Evolutionary conservation across 192 early-diverging fungal species (phyloP), one percentile per base, ranked within the genome.

Genomic region (Phlyctochytrium arcticum): DNA sequence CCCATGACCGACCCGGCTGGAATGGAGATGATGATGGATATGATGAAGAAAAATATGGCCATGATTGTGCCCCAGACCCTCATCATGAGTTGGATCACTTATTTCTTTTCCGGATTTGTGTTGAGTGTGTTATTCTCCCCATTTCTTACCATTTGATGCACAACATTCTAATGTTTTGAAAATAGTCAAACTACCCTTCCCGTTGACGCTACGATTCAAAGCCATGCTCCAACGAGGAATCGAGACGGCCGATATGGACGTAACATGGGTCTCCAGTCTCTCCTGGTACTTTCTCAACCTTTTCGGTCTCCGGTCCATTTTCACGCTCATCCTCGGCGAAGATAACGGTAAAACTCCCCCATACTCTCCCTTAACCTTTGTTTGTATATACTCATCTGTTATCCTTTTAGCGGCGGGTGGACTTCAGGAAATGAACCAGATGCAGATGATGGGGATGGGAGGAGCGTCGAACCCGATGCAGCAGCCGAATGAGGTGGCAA

Each of bases 211-310:
- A 55, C 89, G 96, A 8, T 98, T 98, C 85, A 98, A 98, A 80
- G 80, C 87, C 46, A 98, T 98, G 96, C 85, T 96, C 46, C 96
- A 98, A 80, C 87, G 90, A 39, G 96, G 94, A 50, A 89, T 98
- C 23, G 89, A 91, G 65, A 98, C 96, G 2, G 78, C 83, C 23
- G 92, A 97, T 72, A 96, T 98, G 93, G 96, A 98, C 71, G 95
- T 95, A 24, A 85, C 87, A 24, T 98, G 94, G 95, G 96, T 98
- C 3, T 96, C 94, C 15, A 94, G 92, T 6, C 75, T 98, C 24
- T 96, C 94, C 4, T 97, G 94, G 96, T 98, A 98, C 82, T 98
- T 98, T 74, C 73, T 98, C 31, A 97, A 96, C 71, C 73, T 98
- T 55, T 96, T 98, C 84, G 96, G 96, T 57, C 81, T 98, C 39